Evolutionary conservation across 805 yeast species (phyloP), one percentile per base, ranked within the genome.

Genomic region (Starmerella geochares): DNA sequence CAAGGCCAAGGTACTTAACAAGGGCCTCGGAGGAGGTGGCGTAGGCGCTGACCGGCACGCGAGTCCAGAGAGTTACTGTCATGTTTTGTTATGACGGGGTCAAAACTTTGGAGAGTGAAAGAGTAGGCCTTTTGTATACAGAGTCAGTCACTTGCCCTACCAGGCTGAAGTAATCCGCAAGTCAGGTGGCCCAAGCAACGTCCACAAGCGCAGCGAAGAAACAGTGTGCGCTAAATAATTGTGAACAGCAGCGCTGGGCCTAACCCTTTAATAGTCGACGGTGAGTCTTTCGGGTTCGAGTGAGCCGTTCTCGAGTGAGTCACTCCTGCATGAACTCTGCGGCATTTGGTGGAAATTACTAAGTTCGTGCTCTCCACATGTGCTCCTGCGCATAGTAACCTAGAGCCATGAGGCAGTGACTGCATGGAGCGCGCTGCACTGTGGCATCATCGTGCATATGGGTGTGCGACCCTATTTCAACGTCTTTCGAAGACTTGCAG

Each of bases 31-130:
- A 33, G 49, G 52, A 37, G 17, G 40, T 28, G n/a, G 56, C 56
- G 49, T 47, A 56, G 27, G 35, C 31, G 44, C 58, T 52, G 36
- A 43, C 39, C 25, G 56, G 53, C 23, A 28, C 20, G 36, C 59
- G 59, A 17, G 54, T 47, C 41, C 46, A 56, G 23, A 56, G 42
- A 38, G 59, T 56, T 8, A 56, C 53, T 9, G 59, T 46, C 59
- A 56, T 56, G 19, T 33, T 33, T 16, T 31, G 19, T 40, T n/a
- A n/a, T n/a, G n/a, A n/a, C n/a, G n/a, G 23, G 17, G 24, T 20
- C 6, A 20, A 36, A 20, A 33, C 38, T 33, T 33, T 33, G 25
- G 39, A 21, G 20, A 14, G 25, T 20, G 24, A 19, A 19, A 6
- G 5, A 8, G 25, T 21, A 25, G 25, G 39, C 39, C 25, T 36